Evolutionary conservation across 2,329 filamentous ascomycete species (phyloP).

Genomic region (Colletotrichum sp.): DNA sequence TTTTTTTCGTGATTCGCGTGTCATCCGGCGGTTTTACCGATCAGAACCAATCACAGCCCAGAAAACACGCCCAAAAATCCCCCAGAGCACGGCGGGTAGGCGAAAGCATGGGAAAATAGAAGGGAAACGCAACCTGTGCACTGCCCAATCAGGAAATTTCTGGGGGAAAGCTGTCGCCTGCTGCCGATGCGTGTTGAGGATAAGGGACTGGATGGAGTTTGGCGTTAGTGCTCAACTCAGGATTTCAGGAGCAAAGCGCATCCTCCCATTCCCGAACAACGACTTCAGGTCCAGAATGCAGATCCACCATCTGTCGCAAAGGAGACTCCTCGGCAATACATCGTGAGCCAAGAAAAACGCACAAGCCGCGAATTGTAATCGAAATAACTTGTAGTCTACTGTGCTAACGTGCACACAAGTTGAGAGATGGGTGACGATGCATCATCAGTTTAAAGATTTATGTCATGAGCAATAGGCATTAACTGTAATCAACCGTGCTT

Average conservation of each 20-base stretch:
- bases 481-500: not conserved
- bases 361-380: not conserved
- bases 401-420: not conserved
- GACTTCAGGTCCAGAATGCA: not conserved
- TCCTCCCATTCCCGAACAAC: not conserved
- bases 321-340: not conserved
- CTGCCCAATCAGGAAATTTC: conserved; percentile 2
- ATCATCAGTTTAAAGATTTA: not conserved
- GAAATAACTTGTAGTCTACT: not conserved
- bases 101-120: not conserved
- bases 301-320: not conserved
- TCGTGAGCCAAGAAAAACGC: not conserved
- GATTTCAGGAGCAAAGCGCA: not conserved
- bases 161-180: not conserved
- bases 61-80: not conserved
- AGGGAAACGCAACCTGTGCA: not conserved
- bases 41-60: not conserved
- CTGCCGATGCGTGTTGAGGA: not conserved
- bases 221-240: not conserved
- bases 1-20: not conserved
- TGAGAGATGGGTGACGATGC: not conserved
- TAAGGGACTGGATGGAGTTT: not conserved
- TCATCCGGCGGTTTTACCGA: not conserved
- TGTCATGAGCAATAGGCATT: not conserved
- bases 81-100: not conserved